These are phyloP conservation scores for Ulvella scutata DNA, from an alignment of 139 green algal species.

Conservation along the genomic window DNA sequence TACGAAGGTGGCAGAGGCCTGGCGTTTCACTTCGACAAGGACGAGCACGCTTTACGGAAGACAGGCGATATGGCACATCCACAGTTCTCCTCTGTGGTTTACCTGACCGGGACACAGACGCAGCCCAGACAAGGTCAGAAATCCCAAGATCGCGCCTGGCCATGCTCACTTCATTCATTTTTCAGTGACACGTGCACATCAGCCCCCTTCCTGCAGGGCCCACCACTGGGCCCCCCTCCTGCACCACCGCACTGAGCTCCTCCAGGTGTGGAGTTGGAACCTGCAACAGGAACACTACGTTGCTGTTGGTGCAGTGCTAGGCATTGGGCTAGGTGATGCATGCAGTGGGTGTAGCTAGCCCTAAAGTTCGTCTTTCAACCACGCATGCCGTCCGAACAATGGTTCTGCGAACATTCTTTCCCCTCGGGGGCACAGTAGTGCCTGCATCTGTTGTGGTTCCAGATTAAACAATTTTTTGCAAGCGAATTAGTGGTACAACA, in stretches of 20 bases:
- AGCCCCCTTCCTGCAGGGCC: neutral
- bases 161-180: neutral
- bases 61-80: conserved; percentile 28
- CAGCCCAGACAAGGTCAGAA: neutral
- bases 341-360: too few relatives aligned
- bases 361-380: neutral
- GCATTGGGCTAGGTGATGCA: neutral
- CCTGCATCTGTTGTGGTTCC: too few relatives aligned
- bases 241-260: neutral
- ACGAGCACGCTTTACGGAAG: conserved; percentile 30
- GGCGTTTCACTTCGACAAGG: conserved; percentile 60
- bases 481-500: neutral
- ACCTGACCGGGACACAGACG: conserved; percentile 26
- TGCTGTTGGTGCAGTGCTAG: neutral
- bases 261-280: neutral
- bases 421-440: too few relatives aligned
- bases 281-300: neutral
- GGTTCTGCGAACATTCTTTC: too few relatives aligned
- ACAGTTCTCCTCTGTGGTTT: conserved; percentile 37
- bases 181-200: neutral
- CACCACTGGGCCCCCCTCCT: neutral
- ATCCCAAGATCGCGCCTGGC: too few relatives aligned
- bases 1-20: conserved; percentile 43
- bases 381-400: neutral
- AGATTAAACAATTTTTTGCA: neutral